Percentiles rank a stretch among this genome's conserved stretches.
phyloP scores from a whole-genome alignment of 768 basidiomycete species.

The Phylloporus sp. region DNA sequence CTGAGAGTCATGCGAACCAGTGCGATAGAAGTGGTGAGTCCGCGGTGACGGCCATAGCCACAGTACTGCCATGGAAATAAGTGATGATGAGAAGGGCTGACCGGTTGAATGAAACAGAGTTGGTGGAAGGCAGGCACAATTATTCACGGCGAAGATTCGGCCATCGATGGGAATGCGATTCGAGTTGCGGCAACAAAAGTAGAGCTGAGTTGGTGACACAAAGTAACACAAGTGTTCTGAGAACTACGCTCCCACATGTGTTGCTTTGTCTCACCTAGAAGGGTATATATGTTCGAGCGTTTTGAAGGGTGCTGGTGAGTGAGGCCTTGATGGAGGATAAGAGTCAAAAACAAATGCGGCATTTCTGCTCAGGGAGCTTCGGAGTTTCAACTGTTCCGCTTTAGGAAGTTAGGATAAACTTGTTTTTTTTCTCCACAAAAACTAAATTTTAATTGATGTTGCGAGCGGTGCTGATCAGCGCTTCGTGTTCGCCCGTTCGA shows the following conservation, averaged over 20 bases:
- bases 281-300: not conserved
- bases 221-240: constrained; percentile 36
- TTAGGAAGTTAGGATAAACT: too few species aligned
- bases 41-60: not conserved
- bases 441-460: too few species aligned
- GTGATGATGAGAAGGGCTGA: constrained; percentile 2
- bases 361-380: constrained; percentile 38
- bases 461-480: constrained; percentile 15
- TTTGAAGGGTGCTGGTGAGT: not conserved
- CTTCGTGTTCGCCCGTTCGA: constrained; percentile 10
- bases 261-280: constrained; percentile 12
- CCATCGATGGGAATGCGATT: not conserved
- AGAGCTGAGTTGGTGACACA: constrained; percentile 17
- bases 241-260: constrained; percentile 44
- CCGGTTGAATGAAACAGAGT: not conserved
- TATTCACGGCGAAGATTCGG: not conserved
- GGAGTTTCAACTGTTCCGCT: constrained; percentile 19
- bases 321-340: not conserved
- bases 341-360: constrained; percentile 29
- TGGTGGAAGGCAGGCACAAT: not conserved
- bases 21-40: not conserved
- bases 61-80: not conserved
- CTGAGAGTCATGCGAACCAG: not conserved
- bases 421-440: too few species aligned
- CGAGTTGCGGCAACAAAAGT: not conserved